A percentile compares a stretch with the other conserved stretches of the same genome.
Evolutionary conservation across 495 filamentous ascomycete genomes (phyloP).

Genomic region (Trichoderma erinaceum): DNA sequence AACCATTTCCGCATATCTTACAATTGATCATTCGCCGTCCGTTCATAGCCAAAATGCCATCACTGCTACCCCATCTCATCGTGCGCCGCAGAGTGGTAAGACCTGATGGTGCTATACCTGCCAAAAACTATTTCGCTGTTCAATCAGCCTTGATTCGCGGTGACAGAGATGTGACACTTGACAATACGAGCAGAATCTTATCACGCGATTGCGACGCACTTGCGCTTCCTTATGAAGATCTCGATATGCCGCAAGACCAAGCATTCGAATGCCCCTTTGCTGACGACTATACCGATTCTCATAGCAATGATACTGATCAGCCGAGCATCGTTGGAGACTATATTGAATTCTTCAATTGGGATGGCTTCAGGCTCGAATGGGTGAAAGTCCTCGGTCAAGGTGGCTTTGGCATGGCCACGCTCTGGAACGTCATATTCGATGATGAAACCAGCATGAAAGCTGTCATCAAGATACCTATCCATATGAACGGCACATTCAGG

Average conservation of each 20-base stretch:
- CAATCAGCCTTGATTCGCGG: neutral
- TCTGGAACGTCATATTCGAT: slow-evolving; percentile 13
- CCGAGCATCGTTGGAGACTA: neutral
- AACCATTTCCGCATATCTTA: neutral
- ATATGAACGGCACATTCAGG: neutral
- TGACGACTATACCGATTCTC: neutral
- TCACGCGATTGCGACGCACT: neutral
- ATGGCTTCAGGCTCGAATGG: slow-evolving; percentile 15
- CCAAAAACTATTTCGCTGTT: neutral
- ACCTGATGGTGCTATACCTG: neutral
- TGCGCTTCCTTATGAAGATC: neutral
- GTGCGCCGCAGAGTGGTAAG: neutral
- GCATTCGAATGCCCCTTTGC: neutral
- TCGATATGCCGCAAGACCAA: neutral
- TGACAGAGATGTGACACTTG: neutral
- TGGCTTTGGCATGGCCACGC: slow-evolving; percentile 12
- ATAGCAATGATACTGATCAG: neutral
- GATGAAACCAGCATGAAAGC: neutral
- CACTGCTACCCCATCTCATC: neutral
- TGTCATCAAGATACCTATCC: slow-evolving; percentile 12
- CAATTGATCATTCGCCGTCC: neutral
- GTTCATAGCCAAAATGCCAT: neutral
- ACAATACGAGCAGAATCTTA: neutral
- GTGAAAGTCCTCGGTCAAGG: slow-evolving; percentile 7
- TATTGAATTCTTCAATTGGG: neutral